Percentiles rank a stretch among this genome's conserved stretches.
phyloP scores from a whole-genome alignment of 495 filamentous ascomycete species.

The Penicillium atrosanguineum region DNA sequence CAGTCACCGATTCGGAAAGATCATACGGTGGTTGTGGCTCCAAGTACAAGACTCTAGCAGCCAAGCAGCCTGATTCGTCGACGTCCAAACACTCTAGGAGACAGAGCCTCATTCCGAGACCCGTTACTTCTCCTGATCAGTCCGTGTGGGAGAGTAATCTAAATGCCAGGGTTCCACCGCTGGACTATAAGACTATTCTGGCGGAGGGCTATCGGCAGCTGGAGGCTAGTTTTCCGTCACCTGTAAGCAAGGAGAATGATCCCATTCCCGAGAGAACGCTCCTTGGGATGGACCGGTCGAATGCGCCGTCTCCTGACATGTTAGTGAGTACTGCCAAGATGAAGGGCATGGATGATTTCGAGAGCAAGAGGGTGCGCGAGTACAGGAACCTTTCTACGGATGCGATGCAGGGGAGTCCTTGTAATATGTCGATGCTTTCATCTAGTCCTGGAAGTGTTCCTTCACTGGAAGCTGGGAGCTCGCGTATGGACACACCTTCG shows the following conservation, averaged over 20 bases:
- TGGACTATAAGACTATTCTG: not conserved
- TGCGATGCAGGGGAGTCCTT: constrained; percentile 12
- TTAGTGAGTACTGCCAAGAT: not conserved
- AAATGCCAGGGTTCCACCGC: not conserved
- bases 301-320: not conserved
- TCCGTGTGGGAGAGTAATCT: not conserved
- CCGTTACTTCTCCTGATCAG: not conserved
- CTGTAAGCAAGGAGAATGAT: not conserved
- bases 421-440: constrained; percentile 3
- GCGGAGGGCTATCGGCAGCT: constrained; percentile 1
- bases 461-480: not conserved
- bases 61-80: not conserved
- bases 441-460: not conserved
- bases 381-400: constrained; percentile 12
- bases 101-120: constrained; percentile 12
- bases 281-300: not conserved
- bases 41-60: not conserved
- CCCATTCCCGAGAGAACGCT: not conserved
- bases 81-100: not conserved
- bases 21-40: not conserved
- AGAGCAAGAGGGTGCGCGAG: not conserved
- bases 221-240: not conserved
- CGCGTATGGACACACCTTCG: no score
- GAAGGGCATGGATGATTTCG: not conserved
- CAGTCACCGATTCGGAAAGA: constrained; percentile 12